Evolutionary conservation across 495 filamentous ascomycete species (phyloP), one percentile per base, ranked within the genome.

Genomic region (Neurospora cerealis): DNA sequence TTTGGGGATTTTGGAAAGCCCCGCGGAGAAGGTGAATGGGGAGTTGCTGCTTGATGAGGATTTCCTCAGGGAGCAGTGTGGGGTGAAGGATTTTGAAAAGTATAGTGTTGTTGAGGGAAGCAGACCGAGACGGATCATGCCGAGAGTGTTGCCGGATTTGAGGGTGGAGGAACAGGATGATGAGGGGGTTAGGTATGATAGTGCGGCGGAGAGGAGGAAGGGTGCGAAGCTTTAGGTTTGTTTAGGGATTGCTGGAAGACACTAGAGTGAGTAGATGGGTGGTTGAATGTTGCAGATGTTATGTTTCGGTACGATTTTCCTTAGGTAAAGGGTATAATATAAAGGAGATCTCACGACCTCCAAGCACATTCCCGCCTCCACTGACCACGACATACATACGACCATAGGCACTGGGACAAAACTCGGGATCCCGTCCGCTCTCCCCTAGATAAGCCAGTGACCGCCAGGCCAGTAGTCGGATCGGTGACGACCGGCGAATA

Each of bases 151-250:
- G 75, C 93, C 93, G 1, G 86, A 91, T 69, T 75, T 96, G 71
- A 87, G 85, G 41, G 93, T 96, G 19, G 87, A 83, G 28, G 93
- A 96, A 84, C 93, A 97, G 80, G 90, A 90, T 74, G 93, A 96
- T 75, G 92, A 96, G 79, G 93, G 93, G 5, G 85, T 83, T 78
- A 86, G 88, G 74, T 86, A 90, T 79, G 92, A 96, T 81, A 95
- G 92, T 80, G 83, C 83, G 0, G 81, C 79, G 75, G 73, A 69
- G 32, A 75, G 37, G 70, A 72, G 46, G 69, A 38, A 24, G 21
- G 48, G 48, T 0, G 39, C 76, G 40, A 81, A 84, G 73, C 71
- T 85, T 66, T 84, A 74, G 79, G 17, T 4, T 36, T 24, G 48
- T 3, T 0, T 46, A 3, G 24, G 28, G 46, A 10, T 54, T 54